A percentile compares a stretch with the other conserved stretches of the same genome.
Evolutionary conservation across 768 basidiomycete genomes (phyloP).

Genomic region (Pholiota molesta): DNA sequence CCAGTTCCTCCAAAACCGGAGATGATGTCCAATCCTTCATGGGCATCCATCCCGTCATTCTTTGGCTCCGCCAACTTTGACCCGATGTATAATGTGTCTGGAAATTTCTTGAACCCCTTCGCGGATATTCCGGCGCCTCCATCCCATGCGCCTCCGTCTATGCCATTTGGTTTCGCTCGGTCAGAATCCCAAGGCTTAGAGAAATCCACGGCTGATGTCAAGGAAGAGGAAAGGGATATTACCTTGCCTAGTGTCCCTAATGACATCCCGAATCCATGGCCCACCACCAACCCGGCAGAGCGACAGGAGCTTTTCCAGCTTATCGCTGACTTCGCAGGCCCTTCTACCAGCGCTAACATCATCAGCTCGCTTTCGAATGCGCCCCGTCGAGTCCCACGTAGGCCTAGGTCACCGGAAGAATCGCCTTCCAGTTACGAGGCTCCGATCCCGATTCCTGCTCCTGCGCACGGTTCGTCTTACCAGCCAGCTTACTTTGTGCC

Average conservation of each 20-base stretch:
- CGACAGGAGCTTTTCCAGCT: conserved; percentile 24
- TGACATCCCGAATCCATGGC: conserved; percentile 24
- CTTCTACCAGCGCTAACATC: conserved; percentile 6
- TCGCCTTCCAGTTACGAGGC: no score
- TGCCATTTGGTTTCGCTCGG: background rate
- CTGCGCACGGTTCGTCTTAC: no score
- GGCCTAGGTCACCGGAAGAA: no score
- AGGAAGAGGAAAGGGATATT: conserved; percentile 3
- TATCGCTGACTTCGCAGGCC: conserved; percentile 20
- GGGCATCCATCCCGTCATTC: conserved; percentile 22
- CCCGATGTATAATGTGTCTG: conserved; percentile 2
- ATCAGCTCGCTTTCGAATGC: conserved; percentile 7
- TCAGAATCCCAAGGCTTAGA: background rate
- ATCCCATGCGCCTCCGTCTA: background rate
- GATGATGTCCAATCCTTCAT: conserved; percentile 23
- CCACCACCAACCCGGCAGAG: conserved; percentile 23
- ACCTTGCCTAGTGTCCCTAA: conserved; percentile 21
- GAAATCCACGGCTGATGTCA: background rate
- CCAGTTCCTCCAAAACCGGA: conserved; percentile 24
- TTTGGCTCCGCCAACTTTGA: conserved; percentile 7
- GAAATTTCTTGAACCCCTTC: conserved; percentile 20
- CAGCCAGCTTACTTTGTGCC: no score
- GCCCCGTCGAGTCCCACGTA: background rate
- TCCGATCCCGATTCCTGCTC: no score
- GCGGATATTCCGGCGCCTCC: conserved; percentile 18